Percentiles rank a stretch among this genome's conserved stretches.
Evolutionary conservation across 768 basidiomycete genomes (phyloP).

Genomic region (Naganishia randhawae): DNA sequence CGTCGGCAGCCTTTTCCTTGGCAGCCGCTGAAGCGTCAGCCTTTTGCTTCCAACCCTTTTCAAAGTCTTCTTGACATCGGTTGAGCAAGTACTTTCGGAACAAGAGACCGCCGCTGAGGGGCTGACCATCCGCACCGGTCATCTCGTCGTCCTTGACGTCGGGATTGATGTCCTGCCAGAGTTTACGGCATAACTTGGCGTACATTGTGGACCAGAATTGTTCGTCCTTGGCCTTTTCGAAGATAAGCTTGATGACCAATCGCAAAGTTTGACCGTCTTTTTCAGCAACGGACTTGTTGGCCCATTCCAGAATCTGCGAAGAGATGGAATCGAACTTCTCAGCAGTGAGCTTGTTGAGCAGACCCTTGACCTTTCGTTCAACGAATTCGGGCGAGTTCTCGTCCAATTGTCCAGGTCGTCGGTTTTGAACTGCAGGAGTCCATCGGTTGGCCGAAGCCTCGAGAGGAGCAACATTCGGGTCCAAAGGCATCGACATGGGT

Average conservation of each 20-base stretch:
- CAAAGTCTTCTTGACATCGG: slow-evolving; percentile 96
- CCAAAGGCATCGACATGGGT: slow-evolving; percentile 47
- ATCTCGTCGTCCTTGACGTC: slow-evolving; percentile 86
- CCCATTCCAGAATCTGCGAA: slow-evolving; percentile 90
- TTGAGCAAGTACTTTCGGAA: slow-evolving; percentile 97
- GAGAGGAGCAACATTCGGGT: slow-evolving; percentile 69
- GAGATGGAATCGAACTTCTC: slow-evolving; percentile 95
- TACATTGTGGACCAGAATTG: slow-evolving; percentile 97
- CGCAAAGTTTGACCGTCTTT: slow-evolving; percentile 90
- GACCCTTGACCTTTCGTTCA: slow-evolving; percentile 82
- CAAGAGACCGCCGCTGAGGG: slow-evolving; percentile 85
- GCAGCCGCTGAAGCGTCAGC: slow-evolving; percentile 83
- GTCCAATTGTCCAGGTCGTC: slow-evolving; percentile 53
- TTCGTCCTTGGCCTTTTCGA: slow-evolving; percentile 96
- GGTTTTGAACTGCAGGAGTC: slow-evolving; percentile 56
- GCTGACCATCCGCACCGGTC: slow-evolving; percentile 72
- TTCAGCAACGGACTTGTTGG: slow-evolving; percentile 87
- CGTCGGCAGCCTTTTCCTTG: slow-evolving; percentile 75
- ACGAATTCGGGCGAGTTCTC: slow-evolving; percentile 76
- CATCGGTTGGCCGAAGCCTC: slow-evolving; percentile 77
- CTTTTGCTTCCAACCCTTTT: slow-evolving; percentile 87
- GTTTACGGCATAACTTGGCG: slow-evolving; percentile 86
- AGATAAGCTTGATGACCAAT: slow-evolving; percentile 90
- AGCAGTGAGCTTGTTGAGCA: slow-evolving; percentile 94
- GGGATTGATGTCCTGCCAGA: slow-evolving; percentile 87